phyloP scores from a whole-genome alignment of 768 basidiomycete species.

The Lactarius pseudohatsudake region DNA sequence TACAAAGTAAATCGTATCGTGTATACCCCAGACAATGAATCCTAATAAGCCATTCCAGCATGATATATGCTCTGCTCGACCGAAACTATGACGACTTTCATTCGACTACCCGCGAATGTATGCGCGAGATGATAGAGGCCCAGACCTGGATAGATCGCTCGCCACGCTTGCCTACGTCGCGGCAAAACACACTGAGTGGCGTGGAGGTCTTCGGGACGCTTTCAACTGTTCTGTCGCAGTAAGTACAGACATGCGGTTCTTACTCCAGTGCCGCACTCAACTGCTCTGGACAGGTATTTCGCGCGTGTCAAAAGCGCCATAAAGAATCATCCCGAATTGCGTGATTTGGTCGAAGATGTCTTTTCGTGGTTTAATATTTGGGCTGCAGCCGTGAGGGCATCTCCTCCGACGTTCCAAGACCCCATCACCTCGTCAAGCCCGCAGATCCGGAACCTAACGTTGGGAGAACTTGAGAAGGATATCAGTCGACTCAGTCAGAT shows the following conservation, averaged over 20 bases:
- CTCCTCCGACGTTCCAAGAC: slow-evolving; percentile 48
- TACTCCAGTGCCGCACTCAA: not conserved
- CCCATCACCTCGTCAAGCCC: slow-evolving; percentile 37
- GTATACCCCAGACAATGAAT: not conserved
- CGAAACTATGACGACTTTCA: slow-evolving; percentile 33
- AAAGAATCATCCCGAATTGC: slow-evolving; percentile 46
- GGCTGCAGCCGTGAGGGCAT: slow-evolving; percentile 41
- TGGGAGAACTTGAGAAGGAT: slow-evolving; percentile 38
- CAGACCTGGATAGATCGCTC: slow-evolving; percentile 33
- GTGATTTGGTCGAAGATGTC: slow-evolving; percentile 43
- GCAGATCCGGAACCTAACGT: slow-evolving; percentile 40
- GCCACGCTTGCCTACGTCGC: slow-evolving; percentile 12
- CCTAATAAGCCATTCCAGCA: slow-evolving; percentile 18
- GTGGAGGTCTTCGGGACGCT: slow-evolving; percentile 36
- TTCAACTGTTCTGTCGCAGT: slow-evolving; percentile 30
- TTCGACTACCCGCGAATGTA: slow-evolving; percentile 27
- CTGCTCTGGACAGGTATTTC: slow-evolving; percentile 42
- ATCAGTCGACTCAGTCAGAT: slow-evolving; percentile 43
- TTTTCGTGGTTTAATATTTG: slow-evolving; percentile 49
- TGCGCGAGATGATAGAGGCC: slow-evolving; percentile 31
- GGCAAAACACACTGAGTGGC: slow-evolving; percentile 31
- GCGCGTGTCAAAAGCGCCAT: slow-evolving; percentile 59
- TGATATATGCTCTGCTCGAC: slow-evolving; percentile 33
- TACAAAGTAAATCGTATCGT: slow-evolving; percentile 33
- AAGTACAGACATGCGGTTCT: not conserved